Evolutionary conservation across 352 stramenopile genomes (phyloP).

Genomic region (Globisporangium paddicum): DNA sequence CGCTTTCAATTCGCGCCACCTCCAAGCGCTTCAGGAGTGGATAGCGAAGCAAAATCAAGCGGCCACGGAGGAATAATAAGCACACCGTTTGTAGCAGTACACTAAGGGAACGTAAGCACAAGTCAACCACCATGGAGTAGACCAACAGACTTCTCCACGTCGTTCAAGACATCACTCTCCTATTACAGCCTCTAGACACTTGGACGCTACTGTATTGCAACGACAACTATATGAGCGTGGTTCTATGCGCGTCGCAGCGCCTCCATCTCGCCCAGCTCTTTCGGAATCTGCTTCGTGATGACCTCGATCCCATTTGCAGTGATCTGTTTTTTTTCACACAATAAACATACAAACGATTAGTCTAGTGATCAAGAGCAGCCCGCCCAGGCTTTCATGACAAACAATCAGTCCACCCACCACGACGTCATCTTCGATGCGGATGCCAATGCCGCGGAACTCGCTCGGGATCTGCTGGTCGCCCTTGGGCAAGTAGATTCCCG

Average conservation of each 20-base stretch:
- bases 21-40: conserved; percentile 44
- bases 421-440: conserved; percentile 85
- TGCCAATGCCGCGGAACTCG: conserved; percentile 79
- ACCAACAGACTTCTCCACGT: too few relatives aligned
- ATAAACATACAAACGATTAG: background rate
- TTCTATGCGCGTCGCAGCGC: conserved; percentile 29
- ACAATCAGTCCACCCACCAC: conserved; percentile 37
- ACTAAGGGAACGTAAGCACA: too few relatives aligned
- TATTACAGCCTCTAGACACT: background rate
- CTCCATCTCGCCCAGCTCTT: conserved; percentile 67
- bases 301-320: conserved; percentile 71
- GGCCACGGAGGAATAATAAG: too few relatives aligned
- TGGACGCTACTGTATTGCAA: too few relatives aligned
- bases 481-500: conserved; percentile 80
- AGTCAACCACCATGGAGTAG: too few relatives aligned
- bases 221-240: background rate
- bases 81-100: background rate
- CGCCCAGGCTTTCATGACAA: too few relatives aligned
- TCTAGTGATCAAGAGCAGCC: too few relatives aligned
- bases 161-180: background rate
- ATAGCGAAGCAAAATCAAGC: conserved; percentile 9
- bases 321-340: conserved; percentile 34
- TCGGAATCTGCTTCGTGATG: conserved; percentile 60
- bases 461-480: conserved; percentile 54
- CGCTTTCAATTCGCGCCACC: conserved; percentile 40